phyloP scores from a whole-genome alignment of 2,329 filamentous ascomycete genomes.

The Colletotrichum filicis region DNA sequence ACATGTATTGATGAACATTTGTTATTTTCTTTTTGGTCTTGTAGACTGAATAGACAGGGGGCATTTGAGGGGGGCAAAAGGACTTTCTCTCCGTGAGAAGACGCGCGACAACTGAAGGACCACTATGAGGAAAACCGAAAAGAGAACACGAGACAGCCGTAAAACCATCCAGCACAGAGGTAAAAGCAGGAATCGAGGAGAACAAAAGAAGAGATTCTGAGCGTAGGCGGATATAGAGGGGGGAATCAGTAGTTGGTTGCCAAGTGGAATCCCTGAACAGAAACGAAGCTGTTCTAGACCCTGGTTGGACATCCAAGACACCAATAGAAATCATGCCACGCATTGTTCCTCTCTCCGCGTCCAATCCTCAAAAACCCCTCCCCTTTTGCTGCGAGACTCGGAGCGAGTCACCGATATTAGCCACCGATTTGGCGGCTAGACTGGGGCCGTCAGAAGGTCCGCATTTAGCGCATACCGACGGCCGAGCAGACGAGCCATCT shows the following conservation, averaged over 20 bases:
- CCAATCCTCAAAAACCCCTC: slow-evolving; percentile 49
- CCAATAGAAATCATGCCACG: slow-evolving; percentile 46
- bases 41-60: slow-evolving; percentile 36
- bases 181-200: slow-evolving; percentile 27
- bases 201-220: slow-evolving; percentile 31
- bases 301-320: slow-evolving; percentile 29
- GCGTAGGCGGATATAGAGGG: slow-evolving; percentile 25
- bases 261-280: slow-evolving; percentile 17
- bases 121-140: slow-evolving; percentile 36
- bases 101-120: slow-evolving; percentile 33
- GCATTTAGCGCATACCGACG: slow-evolving; percentile 12
- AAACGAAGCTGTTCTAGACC: slow-evolving; percentile 13
- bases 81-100: slow-evolving; percentile 33
- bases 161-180: slow-evolving; percentile 36
- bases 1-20: slow-evolving; percentile 33
- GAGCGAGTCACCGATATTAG: slow-evolving; percentile 41
- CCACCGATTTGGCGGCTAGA: slow-evolving; percentile 43
- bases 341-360: slow-evolving; percentile 50
- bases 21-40: slow-evolving; percentile 37
- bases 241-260: slow-evolving; percentile 32
- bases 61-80: slow-evolving; percentile 29
- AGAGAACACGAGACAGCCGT: slow-evolving; percentile 36
- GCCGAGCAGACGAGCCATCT: slow-evolving; percentile 40
- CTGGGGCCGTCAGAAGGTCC: slow-evolving; percentile 23
- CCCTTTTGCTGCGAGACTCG: slow-evolving; percentile 44